These are phyloP conservation scores for Camelina laxa DNA, from an alignment of 345 rosid genomes.

Conservation along the genomic window DNA sequence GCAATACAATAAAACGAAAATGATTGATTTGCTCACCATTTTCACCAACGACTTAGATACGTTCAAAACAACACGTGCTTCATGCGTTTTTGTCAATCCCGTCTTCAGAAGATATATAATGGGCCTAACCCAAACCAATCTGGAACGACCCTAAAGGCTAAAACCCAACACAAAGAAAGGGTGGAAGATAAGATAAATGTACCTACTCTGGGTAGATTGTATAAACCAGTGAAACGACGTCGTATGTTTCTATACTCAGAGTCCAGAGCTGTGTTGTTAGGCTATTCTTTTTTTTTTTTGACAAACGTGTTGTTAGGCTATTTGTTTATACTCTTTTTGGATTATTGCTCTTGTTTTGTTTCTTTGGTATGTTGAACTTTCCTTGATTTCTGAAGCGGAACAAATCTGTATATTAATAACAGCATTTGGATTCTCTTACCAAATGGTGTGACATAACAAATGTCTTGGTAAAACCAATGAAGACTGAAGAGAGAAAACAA, in stretches of 20 bases:
- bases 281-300: no score
- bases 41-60: background rate
- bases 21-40: background rate
- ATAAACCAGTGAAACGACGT: background rate
- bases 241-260: no score
- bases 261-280: background rate
- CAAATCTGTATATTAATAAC: background rate
- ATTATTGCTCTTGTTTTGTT: background rate
- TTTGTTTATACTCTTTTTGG: background rate
- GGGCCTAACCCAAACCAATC: background rate
- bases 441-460: background rate
- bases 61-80: slow-evolving; percentile 8
- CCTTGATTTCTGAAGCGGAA: slow-evolving; percentile 6
- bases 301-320: no score
- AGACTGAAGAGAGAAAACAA: slow-evolving; percentile 2
- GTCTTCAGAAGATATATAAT: background rate
- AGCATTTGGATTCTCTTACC: slow-evolving; percentile 4
- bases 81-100: background rate
- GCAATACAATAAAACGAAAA: background rate
- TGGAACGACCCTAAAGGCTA: background rate
- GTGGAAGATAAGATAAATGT: background rate
- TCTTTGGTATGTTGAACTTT: slow-evolving; percentile 1
- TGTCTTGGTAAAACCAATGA: background rate
- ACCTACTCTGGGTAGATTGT: background rate
- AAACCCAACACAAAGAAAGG: background rate